These are phyloP conservation scores for Dictyostelium citrinum DNA, from an alignment of 78 protist genomes.

Conservation along the genomic window DNA sequence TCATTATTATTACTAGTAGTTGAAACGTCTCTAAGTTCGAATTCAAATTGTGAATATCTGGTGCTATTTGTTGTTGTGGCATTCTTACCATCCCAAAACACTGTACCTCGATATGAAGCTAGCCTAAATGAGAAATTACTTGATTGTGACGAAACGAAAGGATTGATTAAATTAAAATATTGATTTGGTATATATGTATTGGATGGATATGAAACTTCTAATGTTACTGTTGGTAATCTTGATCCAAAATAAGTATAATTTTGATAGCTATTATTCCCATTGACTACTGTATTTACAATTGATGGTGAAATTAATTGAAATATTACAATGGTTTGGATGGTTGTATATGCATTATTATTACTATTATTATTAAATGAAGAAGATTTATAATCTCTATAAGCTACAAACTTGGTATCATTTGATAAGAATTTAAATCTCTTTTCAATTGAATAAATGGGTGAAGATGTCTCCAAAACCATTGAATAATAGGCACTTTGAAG, in stretches of 20 bases:
- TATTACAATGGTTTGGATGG: background rate
- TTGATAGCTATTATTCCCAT: background rate
- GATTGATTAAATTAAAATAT: background rate
- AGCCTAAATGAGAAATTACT: background rate
- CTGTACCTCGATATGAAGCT: background rate
- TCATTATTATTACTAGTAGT: background rate
- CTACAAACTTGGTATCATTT: background rate
- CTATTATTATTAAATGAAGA: background rate
- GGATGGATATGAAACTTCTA: background rate
- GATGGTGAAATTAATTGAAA: background rate
- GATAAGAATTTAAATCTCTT: background rate
- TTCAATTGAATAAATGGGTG: background rate
- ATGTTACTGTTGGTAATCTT: background rate
- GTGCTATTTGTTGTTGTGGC: background rate
- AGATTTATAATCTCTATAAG: background rate
- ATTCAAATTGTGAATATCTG: background rate
- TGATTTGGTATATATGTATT: background rate
- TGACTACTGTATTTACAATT: background rate
- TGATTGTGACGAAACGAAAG: background rate
- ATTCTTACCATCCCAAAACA: background rate
- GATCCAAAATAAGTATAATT: background rate
- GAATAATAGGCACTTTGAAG: background rate
- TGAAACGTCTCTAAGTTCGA: background rate
- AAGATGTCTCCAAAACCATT: background rate
- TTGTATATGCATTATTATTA: background rate